Evolutionary conservation across 179 eudicot species (phyloP), one percentile per base, ranked within the genome.

Genomic region (Nepenthes alata): DNA sequence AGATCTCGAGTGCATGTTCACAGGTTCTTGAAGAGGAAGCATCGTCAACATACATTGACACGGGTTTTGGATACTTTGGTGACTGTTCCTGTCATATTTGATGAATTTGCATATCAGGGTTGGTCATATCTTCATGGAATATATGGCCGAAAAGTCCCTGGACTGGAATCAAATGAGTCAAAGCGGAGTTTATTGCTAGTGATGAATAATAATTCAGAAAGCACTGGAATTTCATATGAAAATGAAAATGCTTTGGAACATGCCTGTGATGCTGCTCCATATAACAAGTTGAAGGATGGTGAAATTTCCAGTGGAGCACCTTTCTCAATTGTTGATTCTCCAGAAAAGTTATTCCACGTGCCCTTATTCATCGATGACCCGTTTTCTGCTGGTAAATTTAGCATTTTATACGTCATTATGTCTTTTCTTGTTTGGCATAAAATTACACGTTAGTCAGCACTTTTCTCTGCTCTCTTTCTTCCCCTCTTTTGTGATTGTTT

Each of bases 21-120:
- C 5, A 96, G 86, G 62, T 76, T 74, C 55, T 68, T 84, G 65
- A 91, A 88, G 66, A 79, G 78, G 78, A 87, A 77, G 68, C 70
- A 70, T 66, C 87, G 84, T 2, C 82, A 88, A 35, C 83, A 91
- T n/a, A 78, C 89, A 10, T 47, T 84, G 58, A 75, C 85, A 52
- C 84, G 86, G 74, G 90, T 84, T 55, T 69, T 84, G 71, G 68
- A 84, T 37, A 58, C 77, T 7, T 70, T 77, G 91, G 86, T 89
- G 64, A 72, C 88, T 69, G 86, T 82, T 44, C 88, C 86, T 4
- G 77, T 84, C 60, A 74, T 74, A 37, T 80, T 67, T 64, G 96
- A 85, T 71, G 80, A 77, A 62, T 64, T 70, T 70, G 71, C 85
- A 34, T 4, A 41, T 7, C 5, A 4, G 8, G 8, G 8, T 41